A percentile compares a stretch with the other conserved stretches of the same genome.
Evolutionary conservation across 1,284 basidiomycete species (phyloP).

Genomic region (Gymnopus androsaceus): DNA sequence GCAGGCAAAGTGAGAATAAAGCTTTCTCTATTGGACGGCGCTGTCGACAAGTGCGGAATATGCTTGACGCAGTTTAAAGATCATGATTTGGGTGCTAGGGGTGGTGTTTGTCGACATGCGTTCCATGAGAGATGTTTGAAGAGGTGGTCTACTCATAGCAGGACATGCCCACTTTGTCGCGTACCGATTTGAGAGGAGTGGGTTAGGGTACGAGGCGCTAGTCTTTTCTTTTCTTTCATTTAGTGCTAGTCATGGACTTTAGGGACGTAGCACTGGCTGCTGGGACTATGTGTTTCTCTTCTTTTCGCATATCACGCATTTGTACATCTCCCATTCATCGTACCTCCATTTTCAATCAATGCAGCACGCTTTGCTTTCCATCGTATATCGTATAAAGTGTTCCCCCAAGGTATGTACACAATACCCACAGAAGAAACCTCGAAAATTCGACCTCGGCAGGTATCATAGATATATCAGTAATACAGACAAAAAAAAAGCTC

Average conservation of each 20-base stretch:
- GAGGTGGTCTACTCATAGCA: slow-evolving; percentile 47
- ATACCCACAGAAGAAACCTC: no score
- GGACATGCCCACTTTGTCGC: slow-evolving; percentile 58
- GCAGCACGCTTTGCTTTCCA: no score
- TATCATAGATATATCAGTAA: neutral
- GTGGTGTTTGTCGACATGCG: slow-evolving; percentile 71
- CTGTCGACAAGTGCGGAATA: slow-evolving; percentile 79
- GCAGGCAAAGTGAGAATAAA: slow-evolving; percentile 81
- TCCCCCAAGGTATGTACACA: no score
- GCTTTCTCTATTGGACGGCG: slow-evolving; percentile 66
- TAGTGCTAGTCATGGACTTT: no score
- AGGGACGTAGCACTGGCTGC: no score
- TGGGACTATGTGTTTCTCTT: no score
- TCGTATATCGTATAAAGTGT: no score
- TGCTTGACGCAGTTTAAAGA: slow-evolving; percentile 78
- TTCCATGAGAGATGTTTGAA: slow-evolving; percentile 63
- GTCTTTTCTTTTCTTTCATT: no score
- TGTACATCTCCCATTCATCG: no score
- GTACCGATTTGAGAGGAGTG: slow-evolving; percentile 30
- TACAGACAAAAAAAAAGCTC: neutral
- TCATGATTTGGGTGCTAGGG: slow-evolving; percentile 57
- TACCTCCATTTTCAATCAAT: no score
- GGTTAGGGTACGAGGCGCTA: neutral
- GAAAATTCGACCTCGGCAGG: no score
- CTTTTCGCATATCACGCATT: no score